These are phyloP conservation scores for Aspergillus saccharolyticus DNA, from an alignment of 495 filamentous ascomycete genomes.

Conservation along the genomic window DNA sequence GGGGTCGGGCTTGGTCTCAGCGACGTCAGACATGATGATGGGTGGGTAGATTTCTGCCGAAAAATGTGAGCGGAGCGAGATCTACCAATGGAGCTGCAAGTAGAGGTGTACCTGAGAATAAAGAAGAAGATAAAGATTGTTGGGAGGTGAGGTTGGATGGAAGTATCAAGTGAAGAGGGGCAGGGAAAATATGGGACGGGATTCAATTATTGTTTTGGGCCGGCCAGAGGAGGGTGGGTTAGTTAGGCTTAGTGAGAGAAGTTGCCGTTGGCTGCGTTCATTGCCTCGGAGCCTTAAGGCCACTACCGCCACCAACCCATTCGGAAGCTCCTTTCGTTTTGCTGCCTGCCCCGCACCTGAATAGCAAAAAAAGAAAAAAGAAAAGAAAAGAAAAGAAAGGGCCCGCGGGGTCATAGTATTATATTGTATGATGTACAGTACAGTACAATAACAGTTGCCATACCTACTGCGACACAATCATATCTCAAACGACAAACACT, in stretches of 20 bases:
- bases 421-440: not conserved
- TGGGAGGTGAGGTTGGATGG: slow-evolving; percentile 9
- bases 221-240: slow-evolving; percentile 15
- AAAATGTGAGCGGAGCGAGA: not conserved
- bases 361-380: not conserved
- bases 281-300: slow-evolving; percentile 20
- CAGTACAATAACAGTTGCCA: too few relatives aligned
- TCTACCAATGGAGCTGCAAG: not conserved
- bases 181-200: slow-evolving; percentile 23
- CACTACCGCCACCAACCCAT: slow-evolving; percentile 20
- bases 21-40: slow-evolving; percentile 44
- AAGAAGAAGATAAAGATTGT: slow-evolving; percentile 12
- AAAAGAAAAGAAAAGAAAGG: too few relatives aligned
- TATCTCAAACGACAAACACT: too few relatives aligned
- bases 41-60: slow-evolving; percentile 6
- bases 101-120: slow-evolving; percentile 15
- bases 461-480: not conserved
- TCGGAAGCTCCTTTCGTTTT: not conserved
- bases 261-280: slow-evolving; percentile 1
- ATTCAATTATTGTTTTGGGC: slow-evolving; percentile 14
- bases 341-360: not conserved
- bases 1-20: slow-evolving; percentile 47
- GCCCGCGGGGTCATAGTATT: not conserved
- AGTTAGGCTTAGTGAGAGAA: too few relatives aligned
- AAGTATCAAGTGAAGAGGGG: slow-evolving; percentile 7